Evolutionary conservation across 2,329 filamentous ascomycete genomes (phyloP), one percentile per base, ranked within the genome.

Genomic region (Aspergillus pseudoviridinutans): DNA sequence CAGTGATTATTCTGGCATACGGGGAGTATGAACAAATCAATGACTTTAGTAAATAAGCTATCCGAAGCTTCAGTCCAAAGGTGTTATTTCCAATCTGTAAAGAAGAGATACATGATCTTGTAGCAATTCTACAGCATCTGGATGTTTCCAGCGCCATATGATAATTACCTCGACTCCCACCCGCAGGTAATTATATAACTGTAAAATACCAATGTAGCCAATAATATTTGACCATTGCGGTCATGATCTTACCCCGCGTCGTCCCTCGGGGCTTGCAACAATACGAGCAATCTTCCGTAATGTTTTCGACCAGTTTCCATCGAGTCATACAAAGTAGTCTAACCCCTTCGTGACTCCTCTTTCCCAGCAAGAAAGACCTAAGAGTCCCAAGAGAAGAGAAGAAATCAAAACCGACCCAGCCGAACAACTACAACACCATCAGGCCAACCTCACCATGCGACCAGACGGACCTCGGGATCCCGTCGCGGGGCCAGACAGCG

Each of bases 401-500:
- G 8, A 38, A 17, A 38, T 1, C 32, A 17, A 32, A 32, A 2
- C 12, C 29, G 12, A 38, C 9, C 9, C 42, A 46, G 8, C 42
- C 41, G n/a, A n/a, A 3, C n/a, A 22, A 28, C 28, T 3, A 10
- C 28, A 22, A 22, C 42, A 46, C 9, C 44, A 17, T 7, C 32
- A 38, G 14, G 1, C 28, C 8, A 47, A 32, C 35, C 38, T 27
- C 28, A 27, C 50, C 55, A 81, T 81, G 79, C 73, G 74, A 55
- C 78, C 82, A 63, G 71, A 80, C 61, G 72, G 75, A 28, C 78
- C 82, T 61, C 87, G 91, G 60, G 87, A 90, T 50, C 79, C 82
- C 53, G 84, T 94, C 64, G 85, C 91, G 58, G 93, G 93, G 56
- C 80, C 87, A 8, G 85, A 90, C 47, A 74, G 79, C 42, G 91